phyloP scores from a whole-genome alignment of 1,139 yeast genomes.

The Zygosaccharomyces sapae region DNA sequence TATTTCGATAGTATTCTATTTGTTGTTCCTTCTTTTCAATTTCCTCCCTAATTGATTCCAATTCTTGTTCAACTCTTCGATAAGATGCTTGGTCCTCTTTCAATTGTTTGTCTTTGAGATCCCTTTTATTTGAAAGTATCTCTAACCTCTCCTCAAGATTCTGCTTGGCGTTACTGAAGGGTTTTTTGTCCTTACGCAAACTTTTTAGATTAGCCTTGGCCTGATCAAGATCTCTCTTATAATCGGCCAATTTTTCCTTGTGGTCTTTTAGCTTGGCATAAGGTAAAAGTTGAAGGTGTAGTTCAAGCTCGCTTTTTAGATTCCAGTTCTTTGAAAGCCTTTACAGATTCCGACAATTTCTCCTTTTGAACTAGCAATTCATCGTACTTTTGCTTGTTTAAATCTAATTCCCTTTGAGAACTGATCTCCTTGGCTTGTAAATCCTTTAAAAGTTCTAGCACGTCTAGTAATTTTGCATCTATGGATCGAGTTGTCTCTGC shows the following conservation, averaged over 20 bases:
- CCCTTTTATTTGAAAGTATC: slow-evolving; percentile 13
- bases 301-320: slow-evolving; percentile 41
- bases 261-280: slow-evolving; percentile 58
- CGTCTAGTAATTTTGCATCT: slow-evolving; percentile 47
- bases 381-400: slow-evolving; percentile 30
- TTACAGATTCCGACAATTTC: slow-evolving; percentile 40
- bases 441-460: slow-evolving; percentile 49
- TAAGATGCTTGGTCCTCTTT: slow-evolving; percentile 20
- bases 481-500: slow-evolving; percentile 79
- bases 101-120: slow-evolving; percentile 30
- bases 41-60: slow-evolving; percentile 23
- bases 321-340: slow-evolving; percentile 35
- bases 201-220: slow-evolving; percentile 24
- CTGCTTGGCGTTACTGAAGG: slow-evolving; percentile 19
- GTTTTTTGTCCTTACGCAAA: slow-evolving; percentile 25
- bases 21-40: slow-evolving; percentile 29
- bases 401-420: slow-evolving; percentile 30
- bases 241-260: slow-evolving; percentile 42
- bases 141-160: slow-evolving; percentile 29
- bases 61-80: slow-evolving; percentile 19
- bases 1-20: slow-evolving; percentile 24
- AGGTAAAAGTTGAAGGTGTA: slow-evolving; percentile 53
- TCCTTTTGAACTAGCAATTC: slow-evolving; percentile 37
- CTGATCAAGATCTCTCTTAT: slow-evolving; percentile 43
- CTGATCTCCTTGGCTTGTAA: slow-evolving; percentile 51